Conservation (phyloP, 495 filamentous ascomycete genomes). For the Clohesyomyces aquaticus region DNA sequence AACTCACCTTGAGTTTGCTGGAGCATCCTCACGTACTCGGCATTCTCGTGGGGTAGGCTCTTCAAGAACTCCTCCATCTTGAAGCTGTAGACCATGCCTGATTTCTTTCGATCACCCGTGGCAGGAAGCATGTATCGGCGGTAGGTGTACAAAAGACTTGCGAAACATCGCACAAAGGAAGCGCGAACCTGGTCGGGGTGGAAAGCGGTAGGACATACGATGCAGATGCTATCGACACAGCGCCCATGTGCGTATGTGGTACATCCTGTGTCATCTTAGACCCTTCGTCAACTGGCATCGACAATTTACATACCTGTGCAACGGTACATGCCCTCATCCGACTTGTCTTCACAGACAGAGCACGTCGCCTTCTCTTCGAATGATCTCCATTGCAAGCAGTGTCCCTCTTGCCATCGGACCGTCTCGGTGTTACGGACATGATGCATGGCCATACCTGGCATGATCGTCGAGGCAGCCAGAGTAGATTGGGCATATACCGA, state of each 20-base stretch:
- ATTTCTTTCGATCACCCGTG: slow-evolving; percentile 79
- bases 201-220: slow-evolving; percentile 91
- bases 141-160: slow-evolving; percentile 94
- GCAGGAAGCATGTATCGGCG: slow-evolving; percentile 79
- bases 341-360: slow-evolving; percentile 84
- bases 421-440: slow-evolving; percentile 85
- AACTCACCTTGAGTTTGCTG: slow-evolving; percentile 86
- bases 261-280: slow-evolving; percentile 58
- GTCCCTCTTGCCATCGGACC: slow-evolving; percentile 89
- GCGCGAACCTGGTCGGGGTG: slow-evolving; percentile 87
- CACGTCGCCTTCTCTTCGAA: slow-evolving; percentile 73
- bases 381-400: slow-evolving; percentile 76
- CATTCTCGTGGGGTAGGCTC: slow-evolving; percentile 87
- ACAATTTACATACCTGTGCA: slow-evolving; percentile 56
- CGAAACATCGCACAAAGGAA: slow-evolving; percentile 91
- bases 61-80: slow-evolving; percentile 92
- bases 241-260: slow-evolving; percentile 75
- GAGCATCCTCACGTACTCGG: slow-evolving; percentile 83
- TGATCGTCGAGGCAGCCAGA: slow-evolving; percentile 95
- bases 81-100: slow-evolving; percentile 86
- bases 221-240: slow-evolving; percentile 76
- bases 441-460: slow-evolving; percentile 86
- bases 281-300: background rate
- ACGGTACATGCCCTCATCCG: slow-evolving; percentile 86
- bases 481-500: slow-evolving; percentile 96